Percentiles rank a stretch among this genome's conserved stretches.
Evolutionary conservation across 306 rosid genomes (phyloP).

Genomic region (Prunus fruticosa): DNA sequence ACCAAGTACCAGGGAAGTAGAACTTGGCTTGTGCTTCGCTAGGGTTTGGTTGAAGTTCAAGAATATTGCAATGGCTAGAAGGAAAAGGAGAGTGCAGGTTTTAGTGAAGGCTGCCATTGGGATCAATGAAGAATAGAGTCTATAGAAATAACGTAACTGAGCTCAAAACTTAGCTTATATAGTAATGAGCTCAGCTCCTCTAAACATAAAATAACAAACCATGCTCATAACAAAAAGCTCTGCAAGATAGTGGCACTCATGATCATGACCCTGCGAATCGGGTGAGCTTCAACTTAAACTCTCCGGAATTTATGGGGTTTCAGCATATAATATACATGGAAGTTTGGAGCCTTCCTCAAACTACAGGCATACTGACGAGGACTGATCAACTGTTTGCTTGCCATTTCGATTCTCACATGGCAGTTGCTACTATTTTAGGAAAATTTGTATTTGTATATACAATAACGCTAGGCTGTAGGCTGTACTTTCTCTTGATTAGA

Average conservation of each 20-base stretch:
- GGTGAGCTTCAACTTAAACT: not conserved
- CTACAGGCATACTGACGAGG: not conserved
- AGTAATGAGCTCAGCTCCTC: no score
- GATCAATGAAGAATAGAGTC: not conserved
- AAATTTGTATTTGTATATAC: not conserved
- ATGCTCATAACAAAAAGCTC: not conserved
- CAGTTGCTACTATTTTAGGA: not conserved
- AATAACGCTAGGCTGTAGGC: no score
- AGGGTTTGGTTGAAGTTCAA: constrained; percentile 11
- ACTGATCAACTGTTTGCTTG: not conserved
- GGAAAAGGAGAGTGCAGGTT: constrained; percentile 2
- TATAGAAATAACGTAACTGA: not conserved
- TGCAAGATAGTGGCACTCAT: constrained; percentile 2
- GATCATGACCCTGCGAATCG: not conserved
- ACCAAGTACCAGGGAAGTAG: constrained; percentile 34
- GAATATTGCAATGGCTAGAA: constrained; percentile 12
- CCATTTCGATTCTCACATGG: constrained; percentile 10
- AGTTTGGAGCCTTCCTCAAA: constrained; percentile 7
- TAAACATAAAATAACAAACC: no score
- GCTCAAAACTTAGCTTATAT: not conserved
- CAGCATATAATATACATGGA: constrained; percentile 1
- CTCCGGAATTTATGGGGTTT: not conserved
- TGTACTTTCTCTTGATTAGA: not conserved
- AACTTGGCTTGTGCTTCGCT: constrained; percentile 16
- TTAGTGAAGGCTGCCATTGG: constrained; percentile 13